Conservation (phyloP, 2,329 filamentous ascomycete species). For the Neoarthrinium moseri region DNA sequence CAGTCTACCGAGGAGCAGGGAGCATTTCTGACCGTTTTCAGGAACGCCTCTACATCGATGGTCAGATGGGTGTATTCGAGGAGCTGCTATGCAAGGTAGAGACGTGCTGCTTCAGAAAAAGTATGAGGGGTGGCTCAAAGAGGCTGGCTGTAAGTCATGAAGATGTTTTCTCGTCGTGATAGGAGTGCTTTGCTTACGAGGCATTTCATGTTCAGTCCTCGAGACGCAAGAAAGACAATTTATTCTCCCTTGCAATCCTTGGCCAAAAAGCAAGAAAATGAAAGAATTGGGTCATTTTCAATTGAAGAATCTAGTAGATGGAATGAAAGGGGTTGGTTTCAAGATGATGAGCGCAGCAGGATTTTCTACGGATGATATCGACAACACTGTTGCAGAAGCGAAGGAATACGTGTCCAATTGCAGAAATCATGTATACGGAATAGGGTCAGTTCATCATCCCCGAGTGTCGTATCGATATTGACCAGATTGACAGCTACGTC, state of each 20-base stretch:
- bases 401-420: not conserved
- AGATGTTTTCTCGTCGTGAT: too few relatives aligned
- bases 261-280: not conserved
- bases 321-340: not conserved
- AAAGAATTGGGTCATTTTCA: not conserved
- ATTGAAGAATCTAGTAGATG: not conserved
- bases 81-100: not conserved
- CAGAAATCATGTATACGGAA: not conserved
- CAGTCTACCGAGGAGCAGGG: too few relatives aligned
- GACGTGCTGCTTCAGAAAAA: not conserved
- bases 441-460: not conserved
- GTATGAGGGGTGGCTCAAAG: not conserved
- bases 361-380: not conserved
- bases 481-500: not conserved
- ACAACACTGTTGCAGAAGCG: not conserved
- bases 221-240: too few relatives aligned
- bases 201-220: too few relatives aligned
- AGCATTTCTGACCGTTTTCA: too few relatives aligned
- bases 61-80: not conserved
- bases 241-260: not conserved
- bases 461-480: not conserved
- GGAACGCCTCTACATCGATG: not conserved
- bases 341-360: not conserved
- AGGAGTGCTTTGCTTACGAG: too few relatives aligned
- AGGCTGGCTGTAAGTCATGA: slow-evolving; percentile 2